phyloP scores from a whole-genome alignment of 2,329 filamentous ascomycete species.

The Penicillium fuscoglaucum region DNA sequence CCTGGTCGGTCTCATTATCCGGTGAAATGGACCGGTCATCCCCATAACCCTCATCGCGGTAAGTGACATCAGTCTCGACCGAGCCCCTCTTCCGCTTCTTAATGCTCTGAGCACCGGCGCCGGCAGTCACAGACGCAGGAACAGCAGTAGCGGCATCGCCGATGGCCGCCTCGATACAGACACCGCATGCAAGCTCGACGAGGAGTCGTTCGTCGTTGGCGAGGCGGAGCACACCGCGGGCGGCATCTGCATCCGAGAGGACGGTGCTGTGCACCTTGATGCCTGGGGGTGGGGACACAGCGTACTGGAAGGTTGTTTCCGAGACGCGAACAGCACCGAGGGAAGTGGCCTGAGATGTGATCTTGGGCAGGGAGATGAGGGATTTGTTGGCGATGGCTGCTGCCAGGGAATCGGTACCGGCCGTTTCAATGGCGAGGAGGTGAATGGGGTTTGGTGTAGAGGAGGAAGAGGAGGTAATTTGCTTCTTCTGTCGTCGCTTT shows the following conservation, averaged over 20 bases:
- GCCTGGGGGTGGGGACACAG: slow-evolving; percentile 45
- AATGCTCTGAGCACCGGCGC: slow-evolving; percentile 13
- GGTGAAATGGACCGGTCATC: slow-evolving; percentile 36
- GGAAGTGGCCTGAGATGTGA: slow-evolving; percentile 73
- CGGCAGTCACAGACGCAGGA: slow-evolving; percentile 9
- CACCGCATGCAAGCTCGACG: slow-evolving; percentile 83
- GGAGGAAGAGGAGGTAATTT: slow-evolving; percentile 11
- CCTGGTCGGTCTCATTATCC: slow-evolving; percentile 30
- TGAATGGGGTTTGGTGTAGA: slow-evolving; percentile 38
- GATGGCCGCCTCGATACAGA: slow-evolving; percentile 61
- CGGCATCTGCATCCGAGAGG: slow-evolving; percentile 74
- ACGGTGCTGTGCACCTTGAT: slow-evolving; percentile 61
- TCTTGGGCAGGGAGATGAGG: slow-evolving; percentile 65
- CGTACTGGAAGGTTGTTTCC: slow-evolving; percentile 66
- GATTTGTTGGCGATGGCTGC: slow-evolving; percentile 56
- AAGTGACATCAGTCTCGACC: slow-evolving; percentile 6
- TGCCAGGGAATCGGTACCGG: slow-evolving; percentile 69
- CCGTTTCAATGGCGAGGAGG: slow-evolving; percentile 74
- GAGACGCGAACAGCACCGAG: slow-evolving; percentile 74
- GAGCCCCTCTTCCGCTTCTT: slow-evolving; percentile 35
- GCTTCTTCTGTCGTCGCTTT: slow-evolving; percentile 42
- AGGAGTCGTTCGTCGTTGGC: slow-evolving; percentile 79
- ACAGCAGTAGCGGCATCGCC: slow-evolving; percentile 30
- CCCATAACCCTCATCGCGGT: slow-evolving; percentile 38
- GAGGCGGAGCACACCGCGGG: slow-evolving; percentile 71